Evolutionary conservation across 768 basidiomycete species (phyloP), one percentile per base, ranked within the genome.

Genomic region (Pulveroboletus sp.): DNA sequence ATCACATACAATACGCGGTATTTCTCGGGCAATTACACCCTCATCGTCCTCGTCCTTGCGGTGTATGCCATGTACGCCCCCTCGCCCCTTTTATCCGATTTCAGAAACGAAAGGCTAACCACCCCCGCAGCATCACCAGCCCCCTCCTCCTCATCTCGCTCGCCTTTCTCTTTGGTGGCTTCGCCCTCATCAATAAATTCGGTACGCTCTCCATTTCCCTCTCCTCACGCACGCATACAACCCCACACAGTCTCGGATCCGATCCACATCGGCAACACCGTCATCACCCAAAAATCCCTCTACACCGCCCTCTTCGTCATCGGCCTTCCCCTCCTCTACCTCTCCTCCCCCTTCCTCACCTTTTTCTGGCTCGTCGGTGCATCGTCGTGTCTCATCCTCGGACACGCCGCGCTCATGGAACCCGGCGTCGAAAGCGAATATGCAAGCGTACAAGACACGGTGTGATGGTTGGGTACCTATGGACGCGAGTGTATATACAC

Each of bases 371-470:
- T 97, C 58, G 84, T 95, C 51, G 93, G 94, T 17, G 87, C 89
- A 1, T 93, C 90, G 1, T 77, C 81, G 17, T 76, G 94, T 52
- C 72, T 95, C 52, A 90, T 98, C 60, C 74, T 95, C 53, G 82
- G 75, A 10, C 95, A 98, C 62, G 95, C 95, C 2, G 79, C 79
- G 47, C 53, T 97, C 53, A 82, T 97, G 53, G 95, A 98, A 69
- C 95, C 94, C 2, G 95, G 95, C 23, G 80, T 97, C 45, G 95
- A 98, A 72, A 90, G 87, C 71, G 93, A 95, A 66, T 97, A 97
- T 58, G 83, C 87, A 4, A 62, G 72, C 36, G 86, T 92, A n/a
- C 79, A 87, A 67, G 87, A 87, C 40, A 62, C 65, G 29, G 86
- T 87, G 41, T 85, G 71, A 70, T 32, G 27, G n/a, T 21, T n/a